These are phyloP conservation scores for Trametes pubescens DNA, from an alignment of 1,284 basidiomycete genomes.

Conservation along the genomic window DNA sequence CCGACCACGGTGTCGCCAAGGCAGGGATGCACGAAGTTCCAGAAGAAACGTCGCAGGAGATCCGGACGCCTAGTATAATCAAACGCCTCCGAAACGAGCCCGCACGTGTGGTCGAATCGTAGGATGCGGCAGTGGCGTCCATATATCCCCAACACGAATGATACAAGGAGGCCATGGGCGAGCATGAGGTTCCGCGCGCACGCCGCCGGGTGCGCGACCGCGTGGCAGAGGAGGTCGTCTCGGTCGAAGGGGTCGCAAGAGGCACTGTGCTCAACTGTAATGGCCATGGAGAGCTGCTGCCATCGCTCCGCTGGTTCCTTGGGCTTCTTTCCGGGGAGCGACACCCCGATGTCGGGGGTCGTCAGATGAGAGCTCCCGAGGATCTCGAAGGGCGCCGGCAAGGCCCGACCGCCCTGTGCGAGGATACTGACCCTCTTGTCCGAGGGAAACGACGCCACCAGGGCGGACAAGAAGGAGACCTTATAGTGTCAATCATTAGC, in stretches of 20 bases:
- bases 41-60: slow-evolving; percentile 16
- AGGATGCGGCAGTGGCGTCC: slow-evolving; percentile 13
- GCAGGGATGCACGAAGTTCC: slow-evolving; percentile 18
- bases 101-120: slow-evolving; percentile 21
- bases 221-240: neutral
- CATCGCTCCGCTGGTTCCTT: neutral
- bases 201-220: slow-evolving; percentile 2
- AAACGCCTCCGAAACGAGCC: slow-evolving; percentile 12
- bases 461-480: neutral
- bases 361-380: neutral
- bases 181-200: slow-evolving; percentile 21
- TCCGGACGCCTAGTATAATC: neutral
- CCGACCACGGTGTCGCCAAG: slow-evolving; percentile 9
- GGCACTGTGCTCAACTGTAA: neutral
- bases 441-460: neutral
- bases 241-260: neutral
- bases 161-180: slow-evolving; percentile 12
- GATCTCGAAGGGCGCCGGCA: neutral
- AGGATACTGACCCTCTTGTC: neutral
- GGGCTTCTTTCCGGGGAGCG: neutral
- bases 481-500: neutral
- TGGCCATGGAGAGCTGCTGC: neutral
- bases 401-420: neutral
- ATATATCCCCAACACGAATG: slow-evolving; percentile 20
- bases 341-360: neutral